Base-by-base conservation (phyloP, 169 alveolate genomes). In the Plasmodium fragile region DNA sequence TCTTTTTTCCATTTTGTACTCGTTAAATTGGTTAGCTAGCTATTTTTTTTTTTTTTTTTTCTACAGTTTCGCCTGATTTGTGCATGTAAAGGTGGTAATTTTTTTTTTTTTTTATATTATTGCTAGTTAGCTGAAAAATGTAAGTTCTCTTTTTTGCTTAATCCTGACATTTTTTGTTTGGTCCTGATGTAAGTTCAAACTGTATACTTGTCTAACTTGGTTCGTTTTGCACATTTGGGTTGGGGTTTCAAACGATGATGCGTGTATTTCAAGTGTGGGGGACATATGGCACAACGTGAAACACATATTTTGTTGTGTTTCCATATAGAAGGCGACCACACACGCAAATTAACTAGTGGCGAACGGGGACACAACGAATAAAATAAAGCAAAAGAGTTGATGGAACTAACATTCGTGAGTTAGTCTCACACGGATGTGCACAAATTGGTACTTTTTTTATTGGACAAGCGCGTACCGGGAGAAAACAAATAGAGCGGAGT, bases 1-100 rank as follows among this genome's bases (percentile, higher is more conserved):
- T 34, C 81, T 89, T 28, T 89, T 89, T 89, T 89, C 94, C 94
- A 89, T 89, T 53, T 77, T 89, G 73, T 45, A 72, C 22, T 45
- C 16, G 30, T 41, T 34, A 41, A 16, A 65, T 69, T 49, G 75
- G 55, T 45, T 69, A 69, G 49, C 75, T 69, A 65, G 45, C 18
- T 45, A 6, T 10, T 82, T 82, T 41, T n/a, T 16, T 78, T 22
- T 39, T 82, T 59, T 82, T n/a, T 69, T 69, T 18, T 52, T 41
- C 65, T 36, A 22, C 69, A 16, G 30, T 82, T 82, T 82, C 25
- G 22, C 45, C 80, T 81, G 72, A 65, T 11, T 65, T 82, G 71
- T 49, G 59, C 69, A 30, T 83, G 71, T 18, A 45, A 30, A 84
- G 43, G 22, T 30, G 49, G 71, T 32, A 65, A 32, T 8, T 32